Conservation (phyloP, 2,329 filamentous ascomycete species). For the Xylaria sp. region DNA sequence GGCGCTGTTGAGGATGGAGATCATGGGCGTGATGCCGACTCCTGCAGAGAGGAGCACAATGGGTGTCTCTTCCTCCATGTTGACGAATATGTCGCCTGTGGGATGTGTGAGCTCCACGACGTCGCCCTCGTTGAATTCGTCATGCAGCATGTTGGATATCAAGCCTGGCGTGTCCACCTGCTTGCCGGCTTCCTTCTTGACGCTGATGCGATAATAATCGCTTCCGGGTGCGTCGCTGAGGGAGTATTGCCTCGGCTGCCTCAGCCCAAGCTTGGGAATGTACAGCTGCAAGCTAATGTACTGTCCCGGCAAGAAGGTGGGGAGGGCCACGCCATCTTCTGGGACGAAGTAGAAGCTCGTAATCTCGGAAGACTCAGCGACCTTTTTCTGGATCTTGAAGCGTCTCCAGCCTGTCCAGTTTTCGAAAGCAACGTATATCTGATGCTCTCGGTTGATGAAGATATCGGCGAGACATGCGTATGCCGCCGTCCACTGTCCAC, state of each 20-base stretch:
- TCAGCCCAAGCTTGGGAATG: slow-evolving; percentile 65
- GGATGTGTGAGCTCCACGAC: slow-evolving; percentile 61
- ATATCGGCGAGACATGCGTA: slow-evolving; percentile 74
- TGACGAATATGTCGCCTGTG: slow-evolving; percentile 66
- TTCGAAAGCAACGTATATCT: slow-evolving; percentile 60
- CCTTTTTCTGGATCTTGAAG: slow-evolving; percentile 64
- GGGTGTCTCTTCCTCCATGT: slow-evolving; percentile 56
- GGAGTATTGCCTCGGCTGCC: slow-evolving; percentile 77
- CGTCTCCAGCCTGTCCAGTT: slow-evolving; percentile 56
- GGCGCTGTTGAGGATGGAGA: slow-evolving; percentile 64
- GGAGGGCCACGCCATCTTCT: slow-evolving; percentile 61
- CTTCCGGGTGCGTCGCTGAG: slow-evolving; percentile 63
- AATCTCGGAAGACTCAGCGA: slow-evolving; percentile 64
- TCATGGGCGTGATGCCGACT: slow-evolving; percentile 70
- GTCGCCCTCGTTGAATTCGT: slow-evolving; percentile 54
- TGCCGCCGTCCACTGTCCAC: slow-evolving; percentile 65
- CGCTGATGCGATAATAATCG: slow-evolving; percentile 72
- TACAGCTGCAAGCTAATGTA: slow-evolving; percentile 71
- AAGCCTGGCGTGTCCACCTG: slow-evolving; percentile 50
- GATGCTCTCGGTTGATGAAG: slow-evolving; percentile 68
- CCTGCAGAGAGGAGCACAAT: slow-evolving; percentile 71
- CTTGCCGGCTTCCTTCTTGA: slow-evolving; percentile 65
- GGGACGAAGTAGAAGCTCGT: slow-evolving; percentile 74
- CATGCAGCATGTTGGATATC: slow-evolving; percentile 60
- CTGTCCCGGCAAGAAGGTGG: slow-evolving; percentile 71